Percentiles rank a stretch among this genome's conserved stretches.
phyloP scores from a whole-genome alignment of 2,329 filamentous ascomycete genomes.

The Pezicula neosporulosa region DNA sequence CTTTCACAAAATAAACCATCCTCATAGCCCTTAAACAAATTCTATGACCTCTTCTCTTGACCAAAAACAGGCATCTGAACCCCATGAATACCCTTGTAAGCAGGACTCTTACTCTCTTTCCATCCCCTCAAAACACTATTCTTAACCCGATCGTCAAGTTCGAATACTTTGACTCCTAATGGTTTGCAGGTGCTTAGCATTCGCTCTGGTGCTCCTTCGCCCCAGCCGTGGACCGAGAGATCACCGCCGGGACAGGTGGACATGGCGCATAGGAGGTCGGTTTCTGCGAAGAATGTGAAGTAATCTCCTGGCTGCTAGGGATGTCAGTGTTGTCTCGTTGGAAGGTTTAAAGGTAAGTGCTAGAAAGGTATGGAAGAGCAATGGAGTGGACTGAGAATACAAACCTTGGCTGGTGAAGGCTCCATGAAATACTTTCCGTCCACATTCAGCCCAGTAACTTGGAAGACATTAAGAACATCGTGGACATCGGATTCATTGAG shows the following conservation, averaged over 20 bases:
- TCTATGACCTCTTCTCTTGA: slow-evolving; percentile 1
- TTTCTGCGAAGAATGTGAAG: slow-evolving; percentile 77
- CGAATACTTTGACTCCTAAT: slow-evolving; percentile 70
- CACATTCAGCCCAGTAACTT: slow-evolving; percentile 74
- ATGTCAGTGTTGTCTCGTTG: slow-evolving; percentile 25
- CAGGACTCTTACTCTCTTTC: slow-evolving; percentile 55
- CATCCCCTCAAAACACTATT: slow-evolving; percentile 51
- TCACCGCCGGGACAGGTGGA: slow-evolving; percentile 78
- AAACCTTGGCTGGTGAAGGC: not conserved
- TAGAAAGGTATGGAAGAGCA: too few species aligned
- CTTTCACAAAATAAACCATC: too few species aligned
- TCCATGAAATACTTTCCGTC: slow-evolving; percentile 73
- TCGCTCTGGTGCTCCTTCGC: slow-evolving; percentile 60
- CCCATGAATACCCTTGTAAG: slow-evolving; percentile 65
- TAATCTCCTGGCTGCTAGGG: slow-evolving; percentile 39
- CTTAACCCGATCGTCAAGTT: slow-evolving; percentile 46
- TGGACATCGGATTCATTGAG: slow-evolving; percentile 73
- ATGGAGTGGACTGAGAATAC: not conserved
- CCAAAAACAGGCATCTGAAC: slow-evolving; percentile 35
- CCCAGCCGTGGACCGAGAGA: slow-evolving; percentile 78
- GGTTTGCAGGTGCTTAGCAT: slow-evolving; percentile 71
- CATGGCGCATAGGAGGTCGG: slow-evolving; percentile 61
- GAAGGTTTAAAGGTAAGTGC: too few species aligned
- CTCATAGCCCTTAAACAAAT: not conserved
- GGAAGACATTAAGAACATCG: slow-evolving; percentile 83